Evolutionary conservation across 768 basidiomycete species (phyloP).

Genomic region (Pisolithus marmoratus): DNA sequence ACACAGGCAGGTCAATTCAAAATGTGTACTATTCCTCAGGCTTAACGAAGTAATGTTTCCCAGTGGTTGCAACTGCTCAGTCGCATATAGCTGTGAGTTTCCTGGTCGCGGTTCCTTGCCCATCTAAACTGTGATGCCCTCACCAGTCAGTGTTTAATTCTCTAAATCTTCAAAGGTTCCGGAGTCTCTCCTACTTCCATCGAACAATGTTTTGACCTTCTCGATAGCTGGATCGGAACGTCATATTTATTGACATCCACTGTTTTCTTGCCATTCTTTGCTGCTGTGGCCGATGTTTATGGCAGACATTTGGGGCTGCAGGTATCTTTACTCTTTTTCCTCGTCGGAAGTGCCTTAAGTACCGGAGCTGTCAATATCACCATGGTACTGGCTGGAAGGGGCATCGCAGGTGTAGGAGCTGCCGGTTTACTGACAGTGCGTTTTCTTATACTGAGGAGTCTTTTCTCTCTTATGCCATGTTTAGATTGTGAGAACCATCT

Average conservation of each 20-base stretch:
- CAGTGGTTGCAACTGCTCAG: slow-evolving; percentile 50
- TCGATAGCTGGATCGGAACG: slow-evolving; percentile 42
- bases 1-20: slow-evolving; percentile 16
- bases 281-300: slow-evolving; percentile 44
- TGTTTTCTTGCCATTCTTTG: slow-evolving; percentile 48
- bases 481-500: slow-evolving; percentile 37
- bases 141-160: slow-evolving; percentile 25
- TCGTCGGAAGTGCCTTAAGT: slow-evolving; percentile 41
- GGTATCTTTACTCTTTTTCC: slow-evolving; percentile 38
- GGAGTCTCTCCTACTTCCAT: background rate
- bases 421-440: slow-evolving; percentile 36
- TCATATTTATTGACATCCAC: slow-evolving; percentile 46
- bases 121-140: background rate
- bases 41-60: background rate
- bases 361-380: slow-evolving; percentile 43
- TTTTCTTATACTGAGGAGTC: background rate
- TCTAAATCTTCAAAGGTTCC: slow-evolving; percentile 20
- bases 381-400: slow-evolving; percentile 42
- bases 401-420: slow-evolving; percentile 45
- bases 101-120: background rate
- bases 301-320: slow-evolving; percentile 46
- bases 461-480: background rate
- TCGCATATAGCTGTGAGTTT: slow-evolving; percentile 41
- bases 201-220: background rate
- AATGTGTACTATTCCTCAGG: background rate